Evolutionary conservation across 2,329 filamentous ascomycete species (phyloP), one percentile per base, ranked within the genome.

Genomic region (Colletotrichum simmondsii): DNA sequence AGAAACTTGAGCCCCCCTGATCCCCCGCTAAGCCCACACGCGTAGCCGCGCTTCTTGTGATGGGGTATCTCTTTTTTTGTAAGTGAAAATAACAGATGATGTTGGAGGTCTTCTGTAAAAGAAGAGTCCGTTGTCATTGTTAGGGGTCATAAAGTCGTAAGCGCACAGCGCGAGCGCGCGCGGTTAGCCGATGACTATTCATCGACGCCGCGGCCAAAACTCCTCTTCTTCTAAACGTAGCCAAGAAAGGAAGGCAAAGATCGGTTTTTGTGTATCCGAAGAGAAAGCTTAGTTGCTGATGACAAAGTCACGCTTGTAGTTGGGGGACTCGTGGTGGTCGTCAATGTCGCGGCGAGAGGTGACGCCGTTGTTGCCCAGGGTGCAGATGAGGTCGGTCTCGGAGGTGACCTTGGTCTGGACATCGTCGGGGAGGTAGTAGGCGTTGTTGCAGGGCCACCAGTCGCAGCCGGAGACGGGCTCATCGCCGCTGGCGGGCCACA

Each of bases 391-490:
- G 74, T 89, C 83, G 19, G 76, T 78, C 79, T 87, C 85, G 7
- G 75, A 56, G 35, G 87, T 90, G 52, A 81, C 79, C 81, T 89
- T 87, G 78, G 89, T 91, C 81, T 89, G 86, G 75, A 90, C 76
- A 73, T 91, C 89, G 69, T 91, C 85, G 11, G 83, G 77, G 19
- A 83, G 79, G 80, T 86, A 89, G 85, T 91, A 91, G 73, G 81
- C 84, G 74, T 87, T 89, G 78, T 82, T 74, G 82, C 88, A 91
- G 60, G 87, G 87, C 83, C 87, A 89, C 11, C 75, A 68, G 65
- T 83, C 80, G 80, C 89, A 90, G 54, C 88, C 89, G 24, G 87
- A 89, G 77, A 85, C 80, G 77, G 85, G 73, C 8, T 74, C 75
- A 75, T 82, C 77, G 69, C 74, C 65, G 64, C 65, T 77, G 68